Conservation (phyloP, 805 yeast genomes). For the Suhomyces xylopsoci region DNA sequence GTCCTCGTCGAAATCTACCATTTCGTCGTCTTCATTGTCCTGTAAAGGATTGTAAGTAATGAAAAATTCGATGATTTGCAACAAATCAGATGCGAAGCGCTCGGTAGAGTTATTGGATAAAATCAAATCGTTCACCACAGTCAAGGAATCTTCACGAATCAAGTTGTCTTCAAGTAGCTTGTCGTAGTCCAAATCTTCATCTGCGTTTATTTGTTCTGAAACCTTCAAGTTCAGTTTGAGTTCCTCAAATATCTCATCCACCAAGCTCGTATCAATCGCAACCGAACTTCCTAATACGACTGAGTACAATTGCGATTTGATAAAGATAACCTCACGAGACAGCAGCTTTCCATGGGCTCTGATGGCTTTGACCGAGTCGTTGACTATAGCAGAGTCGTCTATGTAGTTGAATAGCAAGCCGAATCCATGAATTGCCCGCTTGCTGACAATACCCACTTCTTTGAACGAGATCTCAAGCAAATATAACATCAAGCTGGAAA, state of each 20-base stretch:
- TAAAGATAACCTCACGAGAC: neutral
- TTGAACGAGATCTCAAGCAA: conserved; percentile 37
- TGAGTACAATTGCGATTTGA: conserved; percentile 8
- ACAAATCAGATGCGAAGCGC: conserved; percentile 11
- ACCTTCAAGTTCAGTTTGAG: conserved; percentile 2
- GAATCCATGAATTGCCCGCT: conserved; percentile 48
- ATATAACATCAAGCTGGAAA: conserved; percentile 20
- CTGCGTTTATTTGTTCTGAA: conserved; percentile 8
- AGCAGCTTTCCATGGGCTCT: neutral
- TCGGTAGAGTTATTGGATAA: conserved; percentile 10
- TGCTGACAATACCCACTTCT: conserved; percentile 45
- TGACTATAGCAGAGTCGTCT: conserved; percentile 1
- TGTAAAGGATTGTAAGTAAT: conserved; percentile 31
- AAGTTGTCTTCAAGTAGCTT: conserved; percentile 41
- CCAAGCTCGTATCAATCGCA: conserved; percentile 2
- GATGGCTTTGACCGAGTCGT: conserved; percentile 1
- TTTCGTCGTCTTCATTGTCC: conserved; percentile 17
- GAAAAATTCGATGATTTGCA: conserved; percentile 20
- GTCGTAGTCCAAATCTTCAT: conserved; percentile 44
- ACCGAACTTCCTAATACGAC: conserved; percentile 3
- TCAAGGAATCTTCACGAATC: conserved; percentile 50
- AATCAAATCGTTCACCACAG: conserved; percentile 36
- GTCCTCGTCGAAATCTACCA: conserved; percentile 21
- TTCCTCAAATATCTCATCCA: conserved; percentile 5
- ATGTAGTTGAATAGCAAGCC: conserved; percentile 36